Evolutionary conservation across 768 basidiomycete species (phyloP).

Genomic region (Epithele typhae): DNA sequence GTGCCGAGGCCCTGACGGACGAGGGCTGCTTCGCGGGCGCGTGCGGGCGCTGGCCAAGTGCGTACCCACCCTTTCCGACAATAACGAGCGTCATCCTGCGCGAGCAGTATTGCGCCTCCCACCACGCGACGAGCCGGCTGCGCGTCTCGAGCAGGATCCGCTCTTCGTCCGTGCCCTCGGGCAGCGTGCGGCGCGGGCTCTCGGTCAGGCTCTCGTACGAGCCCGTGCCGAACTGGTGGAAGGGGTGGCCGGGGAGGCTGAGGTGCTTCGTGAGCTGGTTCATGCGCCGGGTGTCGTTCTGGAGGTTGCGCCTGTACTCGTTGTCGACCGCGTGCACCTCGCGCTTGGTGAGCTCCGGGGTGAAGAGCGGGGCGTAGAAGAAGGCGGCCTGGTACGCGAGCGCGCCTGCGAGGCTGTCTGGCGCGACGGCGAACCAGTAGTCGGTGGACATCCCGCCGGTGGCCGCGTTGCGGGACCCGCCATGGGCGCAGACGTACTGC

Average conservation of each 20-base stretch:
- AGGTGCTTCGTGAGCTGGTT: slow-evolving; percentile 47
- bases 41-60: no score
- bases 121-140: slow-evolving; percentile 33
- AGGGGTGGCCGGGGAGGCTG: slow-evolving; percentile 35
- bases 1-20: no score
- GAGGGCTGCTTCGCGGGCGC: no score
- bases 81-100: slow-evolving; percentile 34
- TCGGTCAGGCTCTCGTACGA: slow-evolving; percentile 31
- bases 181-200: neutral
- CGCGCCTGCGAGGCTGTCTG: slow-evolving; percentile 25
- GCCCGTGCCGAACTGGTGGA: slow-evolving; percentile 46
- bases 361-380: slow-evolving; percentile 50
- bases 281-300: slow-evolving; percentile 42
- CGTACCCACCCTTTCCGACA: slow-evolving; percentile 27
- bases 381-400: slow-evolving; percentile 40
- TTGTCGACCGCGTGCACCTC: slow-evolving; percentile 55
- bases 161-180: slow-evolving; percentile 31
- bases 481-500: slow-evolving; percentile 31
- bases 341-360: slow-evolving; percentile 35
- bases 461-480: slow-evolving; percentile 49
- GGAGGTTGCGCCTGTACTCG: slow-evolving; percentile 52
- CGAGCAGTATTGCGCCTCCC: slow-evolving; percentile 33
- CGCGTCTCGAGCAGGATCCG: slow-evolving; percentile 33
- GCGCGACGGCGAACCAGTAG: slow-evolving; percentile 32
- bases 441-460: slow-evolving; percentile 46